Conservation (phyloP, 805 yeast genomes). For the Candida lessepsii region DNA sequence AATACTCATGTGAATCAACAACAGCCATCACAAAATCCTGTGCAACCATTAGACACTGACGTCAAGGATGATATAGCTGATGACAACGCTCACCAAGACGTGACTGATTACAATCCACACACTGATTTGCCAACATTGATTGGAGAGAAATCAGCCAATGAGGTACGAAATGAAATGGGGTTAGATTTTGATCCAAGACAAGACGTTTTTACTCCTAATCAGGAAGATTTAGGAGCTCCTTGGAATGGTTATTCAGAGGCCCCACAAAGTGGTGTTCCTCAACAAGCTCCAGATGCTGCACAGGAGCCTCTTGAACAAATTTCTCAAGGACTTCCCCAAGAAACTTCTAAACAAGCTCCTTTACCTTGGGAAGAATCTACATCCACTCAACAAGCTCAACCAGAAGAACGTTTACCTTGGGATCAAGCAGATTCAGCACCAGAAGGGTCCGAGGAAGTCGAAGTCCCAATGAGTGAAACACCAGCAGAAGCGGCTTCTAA, state of each 20-base stretch:
- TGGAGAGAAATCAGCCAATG: slow-evolving; percentile 10
- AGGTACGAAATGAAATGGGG: slow-evolving; percentile 11
- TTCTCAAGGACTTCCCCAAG: too few relatives aligned
- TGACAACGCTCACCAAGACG: neutral
- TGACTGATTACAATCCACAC: neutral
- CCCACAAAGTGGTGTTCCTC: too few relatives aligned
- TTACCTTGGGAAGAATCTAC: neutral
- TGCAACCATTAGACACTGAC: neutral
- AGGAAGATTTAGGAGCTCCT: slow-evolving; percentile 9
- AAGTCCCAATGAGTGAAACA: too few relatives aligned
- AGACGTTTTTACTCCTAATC: slow-evolving; percentile 7
- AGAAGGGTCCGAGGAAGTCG: too few relatives aligned
- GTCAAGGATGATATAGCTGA: neutral
- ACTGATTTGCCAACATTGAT: slow-evolving; percentile 13
- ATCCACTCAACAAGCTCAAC: neutral
- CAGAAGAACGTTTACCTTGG: slow-evolving; percentile 12
- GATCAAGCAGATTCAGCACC: slow-evolving; percentile 6
- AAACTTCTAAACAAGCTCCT: too few relatives aligned
- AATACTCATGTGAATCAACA: too few relatives aligned
- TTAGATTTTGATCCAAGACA: slow-evolving; percentile 5
- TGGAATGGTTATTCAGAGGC: too few relatives aligned
- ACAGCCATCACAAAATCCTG: too few relatives aligned
- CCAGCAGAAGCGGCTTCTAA: too few relatives aligned
- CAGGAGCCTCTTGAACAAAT: too few relatives aligned
- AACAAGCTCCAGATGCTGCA: too few relatives aligned